Percentiles rank a stretch among this genome's conserved stretches.
Conservation (phyloP, 257 asterid species). For the Apocynum venetum region DNA sequence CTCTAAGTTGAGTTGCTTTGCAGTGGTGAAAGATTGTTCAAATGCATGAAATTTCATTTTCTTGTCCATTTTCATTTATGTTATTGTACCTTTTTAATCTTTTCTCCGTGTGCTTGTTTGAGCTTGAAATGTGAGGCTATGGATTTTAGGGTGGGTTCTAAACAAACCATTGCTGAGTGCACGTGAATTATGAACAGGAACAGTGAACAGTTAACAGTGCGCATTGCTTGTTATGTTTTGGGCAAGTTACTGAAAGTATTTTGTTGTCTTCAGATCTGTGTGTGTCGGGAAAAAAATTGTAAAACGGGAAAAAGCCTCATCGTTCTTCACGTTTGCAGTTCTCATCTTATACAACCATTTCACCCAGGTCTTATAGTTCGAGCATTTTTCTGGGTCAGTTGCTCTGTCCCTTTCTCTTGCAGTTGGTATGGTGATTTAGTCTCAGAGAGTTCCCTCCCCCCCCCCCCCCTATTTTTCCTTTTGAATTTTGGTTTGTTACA, state of each 20-base stretch:
- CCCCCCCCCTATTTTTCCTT: background rate
- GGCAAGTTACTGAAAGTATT: background rate
- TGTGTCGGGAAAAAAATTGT: background rate
- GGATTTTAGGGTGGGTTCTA: conserved; percentile 6
- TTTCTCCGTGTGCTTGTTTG: conserved; percentile 17
- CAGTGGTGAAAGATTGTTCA: background rate
- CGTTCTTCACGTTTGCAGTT: background rate
- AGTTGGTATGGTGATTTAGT: background rate
- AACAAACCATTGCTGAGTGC: background rate
- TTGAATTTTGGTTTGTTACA: background rate
- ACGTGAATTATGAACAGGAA: background rate
- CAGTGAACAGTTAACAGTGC: background rate
- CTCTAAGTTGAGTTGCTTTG: background rate
- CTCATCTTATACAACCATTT: background rate
- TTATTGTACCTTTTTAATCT: background rate
- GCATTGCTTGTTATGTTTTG: background rate
- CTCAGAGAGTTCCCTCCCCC: background rate
- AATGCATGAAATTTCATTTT: conserved; percentile 13
- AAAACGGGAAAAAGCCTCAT: background rate
- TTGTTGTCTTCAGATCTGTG: conserved; percentile 8
- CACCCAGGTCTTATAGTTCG: background rate
- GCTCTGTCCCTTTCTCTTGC: background rate
- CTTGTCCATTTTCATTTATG: conserved; percentile 9
- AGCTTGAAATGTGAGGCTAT: conserved; percentile 10
- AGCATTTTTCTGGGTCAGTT: conserved; percentile 7